These are phyloP conservation scores for Penicillium daleae DNA, from an alignment of 495 filamentous ascomycete genomes.

Conservation along the genomic window DNA sequence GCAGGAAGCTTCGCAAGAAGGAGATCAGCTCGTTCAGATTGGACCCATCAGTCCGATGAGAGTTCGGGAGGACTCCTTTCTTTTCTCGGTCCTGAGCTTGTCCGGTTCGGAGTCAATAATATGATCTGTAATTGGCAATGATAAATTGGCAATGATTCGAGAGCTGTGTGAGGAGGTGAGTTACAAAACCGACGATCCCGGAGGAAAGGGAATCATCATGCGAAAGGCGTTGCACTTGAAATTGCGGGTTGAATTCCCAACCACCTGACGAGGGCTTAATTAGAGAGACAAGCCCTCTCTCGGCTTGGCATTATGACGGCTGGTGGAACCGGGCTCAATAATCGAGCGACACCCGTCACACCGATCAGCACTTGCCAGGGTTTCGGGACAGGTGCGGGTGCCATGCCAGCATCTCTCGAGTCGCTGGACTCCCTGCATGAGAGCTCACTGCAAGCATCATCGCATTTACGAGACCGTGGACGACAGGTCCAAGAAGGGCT, in stretches of 20 bases:
- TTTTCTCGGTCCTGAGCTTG: neutral
- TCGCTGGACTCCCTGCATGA: slow-evolving; percentile 8
- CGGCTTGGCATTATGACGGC: slow-evolving; percentile 6
- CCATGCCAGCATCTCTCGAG: too few species aligned
- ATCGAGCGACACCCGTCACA: slow-evolving; percentile 11
- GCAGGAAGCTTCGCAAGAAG: slow-evolving; percentile 3
- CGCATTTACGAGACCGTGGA: too few species aligned
- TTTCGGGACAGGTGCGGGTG: neutral
- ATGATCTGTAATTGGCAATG: neutral
- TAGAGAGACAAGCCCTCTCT: neutral
- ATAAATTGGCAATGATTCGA: neutral
- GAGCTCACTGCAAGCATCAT: slow-evolving; percentile 1
- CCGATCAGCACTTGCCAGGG: neutral
- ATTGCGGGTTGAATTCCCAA: slow-evolving; percentile 10
- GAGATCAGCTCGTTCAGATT: slow-evolving; percentile 17
- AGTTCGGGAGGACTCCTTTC: neutral
- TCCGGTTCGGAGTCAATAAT: neutral
- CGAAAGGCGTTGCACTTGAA: slow-evolving; percentile 3
- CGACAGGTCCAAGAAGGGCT: too few species aligned
- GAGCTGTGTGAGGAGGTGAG: too few species aligned
- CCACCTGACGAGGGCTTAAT: neutral
- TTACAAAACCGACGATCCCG: neutral
- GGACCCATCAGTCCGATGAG: neutral
- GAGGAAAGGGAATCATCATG: slow-evolving; percentile 11
- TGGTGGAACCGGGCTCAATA: slow-evolving; percentile 8